These are phyloP conservation scores for Nicotiana obtusifolia DNA, from an alignment of 257 asterid species.

Conservation along the genomic window DNA sequence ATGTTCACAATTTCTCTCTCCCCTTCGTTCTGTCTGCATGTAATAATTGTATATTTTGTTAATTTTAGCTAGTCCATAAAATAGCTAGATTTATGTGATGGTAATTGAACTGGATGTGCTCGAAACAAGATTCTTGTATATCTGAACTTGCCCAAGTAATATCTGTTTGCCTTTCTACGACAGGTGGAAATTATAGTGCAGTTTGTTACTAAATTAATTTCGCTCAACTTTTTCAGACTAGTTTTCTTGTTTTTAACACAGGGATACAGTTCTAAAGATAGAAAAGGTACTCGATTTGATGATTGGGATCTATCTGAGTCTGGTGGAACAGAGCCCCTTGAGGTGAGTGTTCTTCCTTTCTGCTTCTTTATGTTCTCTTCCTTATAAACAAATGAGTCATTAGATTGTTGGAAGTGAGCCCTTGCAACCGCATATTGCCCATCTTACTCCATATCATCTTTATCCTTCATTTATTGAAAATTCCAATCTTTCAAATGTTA, in stretches of 20 bases:
- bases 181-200: neutral
- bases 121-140: neutral
- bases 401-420: neutral
- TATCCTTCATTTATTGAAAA: neutral
- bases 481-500: neutral
- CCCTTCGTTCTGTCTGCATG: neutral
- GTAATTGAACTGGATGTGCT: neutral
- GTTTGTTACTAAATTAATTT: neutral
- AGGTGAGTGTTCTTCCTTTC: conserved; percentile 41
- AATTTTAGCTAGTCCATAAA: neutral
- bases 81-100: neutral
- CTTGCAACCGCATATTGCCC: neutral
- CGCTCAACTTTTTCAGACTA: neutral
- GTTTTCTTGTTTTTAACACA: conserved; percentile 30
- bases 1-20: conserved; percentile 9
- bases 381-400: neutral
- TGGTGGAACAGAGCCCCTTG: conserved; percentile 58
- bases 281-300: conserved; percentile 49
- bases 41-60: neutral
- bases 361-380: conserved; percentile 11
- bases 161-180: neutral
- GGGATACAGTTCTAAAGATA: conserved; percentile 92
- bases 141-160: neutral
- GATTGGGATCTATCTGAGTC: conserved; percentile 97
- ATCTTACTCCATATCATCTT: neutral